Evolutionary conservation across 352 stramenopile species (phyloP), one percentile per base, ranked within the genome.

Genomic region (Phytophthora capsici): DNA sequence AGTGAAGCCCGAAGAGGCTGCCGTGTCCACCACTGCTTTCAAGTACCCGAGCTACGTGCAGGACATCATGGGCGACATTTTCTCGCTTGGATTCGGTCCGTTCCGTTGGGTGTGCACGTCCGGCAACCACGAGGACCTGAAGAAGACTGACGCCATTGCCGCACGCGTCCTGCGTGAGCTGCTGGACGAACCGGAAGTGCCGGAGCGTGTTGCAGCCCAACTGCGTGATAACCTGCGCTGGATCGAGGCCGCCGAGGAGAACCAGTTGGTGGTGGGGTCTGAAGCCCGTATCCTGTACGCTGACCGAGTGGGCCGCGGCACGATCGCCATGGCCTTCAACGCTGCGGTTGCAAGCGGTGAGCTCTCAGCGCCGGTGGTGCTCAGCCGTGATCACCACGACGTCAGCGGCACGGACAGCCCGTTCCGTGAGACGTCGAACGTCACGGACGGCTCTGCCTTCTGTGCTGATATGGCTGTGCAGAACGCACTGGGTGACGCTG

Each of bases 31-130:
- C 16, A 88, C 75, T 3, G 80, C 85, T 32, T 97, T 97, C 70
- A 83, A 85, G 61, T 97, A 97, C 74, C 86, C 86, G 26, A 93
- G 80, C 25, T 96, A 96, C 69, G 87, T 97, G 26, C 87, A 97
- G 67, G 89, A 95, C 65, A 97, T 97, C 55, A 96, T 97, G 88
- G 89, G 89, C 40, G 88, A 96, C 73, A 95, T 97, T 59, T 96
- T 96, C 74, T 96, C 84, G 38, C 84, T 96, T 14, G 89, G 89
- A 22, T 97, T 97, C 65, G 89, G 89, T 16, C 88, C 89, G 7
- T 97, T 97, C 82, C 86, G 88, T 16, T 97, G 89, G 89, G 86
- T 97, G 19, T 97, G 88, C 59, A 91, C 87, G 44, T 94, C 82
- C 0, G 78, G 82, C 43, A 71, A 63, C 8, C 64, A 80, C 20